Conservation (phyloP, 2,329 filamentous ascomycete genomes). For the Paecilomyces dactylethromorphus region DNA sequence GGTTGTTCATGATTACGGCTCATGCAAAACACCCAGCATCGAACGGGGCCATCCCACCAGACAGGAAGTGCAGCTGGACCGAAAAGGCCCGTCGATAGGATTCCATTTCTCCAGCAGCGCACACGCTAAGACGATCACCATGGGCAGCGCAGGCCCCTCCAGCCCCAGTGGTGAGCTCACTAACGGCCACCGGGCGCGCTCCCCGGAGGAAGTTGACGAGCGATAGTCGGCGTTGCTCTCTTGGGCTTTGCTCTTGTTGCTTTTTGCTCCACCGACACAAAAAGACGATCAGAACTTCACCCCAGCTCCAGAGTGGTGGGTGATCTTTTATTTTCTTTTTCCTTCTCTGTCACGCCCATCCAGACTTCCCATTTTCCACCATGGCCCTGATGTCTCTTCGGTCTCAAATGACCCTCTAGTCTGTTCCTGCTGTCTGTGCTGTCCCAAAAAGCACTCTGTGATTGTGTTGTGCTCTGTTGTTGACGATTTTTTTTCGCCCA, state of each 20-base stretch:
- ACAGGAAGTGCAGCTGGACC: not conserved
- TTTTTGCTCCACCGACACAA: not conserved
- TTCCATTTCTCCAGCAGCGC: conserved; percentile 3
- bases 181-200: not conserved
- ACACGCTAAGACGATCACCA: conserved; percentile 1
- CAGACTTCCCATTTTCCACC: conserved; percentile 1
- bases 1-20: not conserved
- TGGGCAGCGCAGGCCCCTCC: not conserved
- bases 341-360: conserved; percentile 2
- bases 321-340: conserved; percentile 2
- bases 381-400: not conserved
- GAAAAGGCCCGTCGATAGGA: not conserved
- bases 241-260: not conserved
- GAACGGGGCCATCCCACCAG: not conserved
- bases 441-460: not conserved
- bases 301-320: not conserved
- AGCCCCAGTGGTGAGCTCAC: not conserved
- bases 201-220: not conserved
- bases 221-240: not conserved
- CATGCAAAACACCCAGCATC: not conserved
- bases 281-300: not conserved
- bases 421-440: not conserved
- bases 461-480: not conserved
- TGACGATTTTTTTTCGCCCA: not conserved
- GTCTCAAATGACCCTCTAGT: not conserved